These are phyloP conservation scores for Evernia prunastri DNA, from an alignment of 495 filamentous ascomycete species.

Conservation along the genomic window DNA sequence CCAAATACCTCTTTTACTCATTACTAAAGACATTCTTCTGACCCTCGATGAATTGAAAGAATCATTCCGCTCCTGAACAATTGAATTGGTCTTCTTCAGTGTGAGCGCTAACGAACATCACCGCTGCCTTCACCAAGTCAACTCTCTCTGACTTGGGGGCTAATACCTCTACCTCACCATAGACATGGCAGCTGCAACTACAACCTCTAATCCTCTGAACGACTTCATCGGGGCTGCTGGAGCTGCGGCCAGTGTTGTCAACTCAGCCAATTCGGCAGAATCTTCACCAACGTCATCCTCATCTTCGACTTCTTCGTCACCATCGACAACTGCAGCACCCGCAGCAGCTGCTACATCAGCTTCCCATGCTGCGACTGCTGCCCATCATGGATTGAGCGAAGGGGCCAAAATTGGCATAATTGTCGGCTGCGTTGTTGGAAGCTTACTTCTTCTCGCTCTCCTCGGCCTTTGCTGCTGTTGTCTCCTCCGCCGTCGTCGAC, in stretches of 20 bases:
- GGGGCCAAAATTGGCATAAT: constrained; percentile 31
- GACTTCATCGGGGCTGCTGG: constrained; percentile 27
- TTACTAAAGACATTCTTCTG: too few species aligned
- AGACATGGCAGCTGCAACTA: constrained; percentile 15
- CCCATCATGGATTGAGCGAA: constrained; percentile 19
- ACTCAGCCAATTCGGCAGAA: constrained; percentile 18
- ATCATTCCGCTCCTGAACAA: background rate
- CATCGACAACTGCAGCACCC: constrained; percentile 19
- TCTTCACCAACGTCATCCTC: constrained; percentile 17
- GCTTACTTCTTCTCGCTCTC: constrained; percentile 22
- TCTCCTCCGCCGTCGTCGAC: constrained; percentile 26
- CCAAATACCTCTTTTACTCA: background rate
- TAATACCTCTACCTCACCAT: background rate
- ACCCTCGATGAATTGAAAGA: background rate
- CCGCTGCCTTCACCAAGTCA: background rate
- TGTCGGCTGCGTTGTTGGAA: constrained; percentile 22
- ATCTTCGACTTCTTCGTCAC: constrained; percentile 13
- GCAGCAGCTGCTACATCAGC: constrained; percentile 22
- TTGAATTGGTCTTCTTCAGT: background rate
- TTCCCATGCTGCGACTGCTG: constrained; percentile 21
- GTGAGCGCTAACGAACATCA: background rate
- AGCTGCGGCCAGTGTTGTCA: constrained; percentile 18
- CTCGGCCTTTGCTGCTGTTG: constrained; percentile 24
- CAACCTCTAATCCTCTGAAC: constrained; percentile 24
- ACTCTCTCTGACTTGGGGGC: background rate